A percentile compares a stretch with the other conserved stretches of the same genome.
Conservation (phyloP, 352 stramenopile species). For the Pythium guiyangense region DNA sequence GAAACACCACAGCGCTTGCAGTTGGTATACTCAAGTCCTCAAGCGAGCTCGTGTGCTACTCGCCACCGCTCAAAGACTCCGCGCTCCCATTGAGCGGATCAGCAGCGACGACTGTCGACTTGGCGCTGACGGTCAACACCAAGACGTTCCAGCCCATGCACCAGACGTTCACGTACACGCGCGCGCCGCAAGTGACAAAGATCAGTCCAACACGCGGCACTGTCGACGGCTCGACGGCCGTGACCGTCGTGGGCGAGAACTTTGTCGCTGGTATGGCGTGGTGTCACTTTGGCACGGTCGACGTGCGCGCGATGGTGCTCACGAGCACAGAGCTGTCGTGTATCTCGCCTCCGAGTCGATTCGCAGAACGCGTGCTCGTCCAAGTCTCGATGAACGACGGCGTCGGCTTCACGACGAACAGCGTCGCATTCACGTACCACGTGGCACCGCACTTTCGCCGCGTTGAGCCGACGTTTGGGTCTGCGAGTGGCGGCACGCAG, state of each 20-base stretch:
- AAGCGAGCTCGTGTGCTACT: slow-evolving; percentile 35
- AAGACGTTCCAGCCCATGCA: slow-evolving; percentile 54
- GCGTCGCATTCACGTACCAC: slow-evolving; percentile 58
- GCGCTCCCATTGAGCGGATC: background rate
- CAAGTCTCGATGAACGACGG: slow-evolving; percentile 86
- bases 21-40: slow-evolving; percentile 19
- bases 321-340: slow-evolving; percentile 38
- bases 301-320: slow-evolving; percentile 34
- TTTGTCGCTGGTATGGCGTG: slow-evolving; percentile 32
- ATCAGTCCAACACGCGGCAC: slow-evolving; percentile 44
- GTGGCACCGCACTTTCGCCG: slow-evolving; percentile 37
- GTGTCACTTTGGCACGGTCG: slow-evolving; percentile 40
- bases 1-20: slow-evolving; percentile 22
- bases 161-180: slow-evolving; percentile 48
- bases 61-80: slow-evolving; percentile 13
- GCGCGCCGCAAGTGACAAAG: slow-evolving; percentile 29
- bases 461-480: slow-evolving; percentile 38
- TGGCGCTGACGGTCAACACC: slow-evolving; percentile 70
- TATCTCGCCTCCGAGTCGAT: slow-evolving; percentile 26
- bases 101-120: slow-evolving; percentile 4
- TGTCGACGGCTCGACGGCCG: slow-evolving; percentile 43
- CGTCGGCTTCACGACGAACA: slow-evolving; percentile 83
- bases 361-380: slow-evolving; percentile 34
- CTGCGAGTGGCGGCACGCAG: slow-evolving; percentile 44
- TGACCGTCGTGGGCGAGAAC: slow-evolving; percentile 41